A percentile compares a stretch with the other conserved stretches of the same genome.
These are phyloP conservation scores for Microdochium trichocladiopsis DNA, from an alignment of 2,329 filamentous ascomycete genomes.

Conservation along the genomic window DNA sequence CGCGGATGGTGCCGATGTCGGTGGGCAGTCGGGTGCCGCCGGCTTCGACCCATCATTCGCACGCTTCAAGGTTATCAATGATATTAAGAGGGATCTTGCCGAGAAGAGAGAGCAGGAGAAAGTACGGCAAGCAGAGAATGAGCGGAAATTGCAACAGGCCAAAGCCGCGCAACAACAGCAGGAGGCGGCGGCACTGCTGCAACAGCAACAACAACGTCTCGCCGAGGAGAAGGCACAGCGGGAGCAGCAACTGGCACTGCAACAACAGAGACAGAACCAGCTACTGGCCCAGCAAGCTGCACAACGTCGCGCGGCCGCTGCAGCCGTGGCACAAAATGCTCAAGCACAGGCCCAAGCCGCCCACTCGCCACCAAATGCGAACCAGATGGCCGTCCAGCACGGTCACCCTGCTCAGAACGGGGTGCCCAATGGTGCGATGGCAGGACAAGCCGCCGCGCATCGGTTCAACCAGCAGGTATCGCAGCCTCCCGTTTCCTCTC, in stretches of 20 bases:
- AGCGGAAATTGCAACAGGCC: conserved; percentile 33
- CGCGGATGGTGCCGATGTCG: conserved; percentile 57
- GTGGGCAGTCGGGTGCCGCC: conserved; percentile 63
- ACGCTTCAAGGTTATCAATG: conserved; percentile 83
- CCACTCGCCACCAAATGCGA: conserved; percentile 20
- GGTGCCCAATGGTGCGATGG: conserved; percentile 31
- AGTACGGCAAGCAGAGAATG: conserved; percentile 54
- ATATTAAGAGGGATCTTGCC: conserved; percentile 70
- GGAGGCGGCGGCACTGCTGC: not conserved
- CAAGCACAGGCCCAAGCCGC: conserved; percentile 22
- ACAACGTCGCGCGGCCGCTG: conserved; percentile 18
- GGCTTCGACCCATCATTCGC: conserved; percentile 83
- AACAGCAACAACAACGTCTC: not conserved
- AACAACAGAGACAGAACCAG: conserved; percentile 35
- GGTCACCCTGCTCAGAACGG: conserved; percentile 34
- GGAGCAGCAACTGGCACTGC: conserved; percentile 38
- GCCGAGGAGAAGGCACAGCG: conserved; percentile 25
- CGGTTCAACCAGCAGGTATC: conserved; percentile 49
- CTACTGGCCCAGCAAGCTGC: conserved; percentile 31
- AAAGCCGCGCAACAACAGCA: not conserved
- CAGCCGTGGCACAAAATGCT: conserved; percentile 27
- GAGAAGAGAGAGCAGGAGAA: conserved; percentile 75
- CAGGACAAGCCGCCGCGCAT: conserved; percentile 32
- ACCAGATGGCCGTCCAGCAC: conserved; percentile 30
- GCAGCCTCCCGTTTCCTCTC: conserved; percentile 62